A percentile compares a stretch with the other conserved stretches of the same genome.
phyloP scores from a whole-genome alignment of 176 grass and related monocot genomes.

The Hyparrhenia diplandra region DNA sequence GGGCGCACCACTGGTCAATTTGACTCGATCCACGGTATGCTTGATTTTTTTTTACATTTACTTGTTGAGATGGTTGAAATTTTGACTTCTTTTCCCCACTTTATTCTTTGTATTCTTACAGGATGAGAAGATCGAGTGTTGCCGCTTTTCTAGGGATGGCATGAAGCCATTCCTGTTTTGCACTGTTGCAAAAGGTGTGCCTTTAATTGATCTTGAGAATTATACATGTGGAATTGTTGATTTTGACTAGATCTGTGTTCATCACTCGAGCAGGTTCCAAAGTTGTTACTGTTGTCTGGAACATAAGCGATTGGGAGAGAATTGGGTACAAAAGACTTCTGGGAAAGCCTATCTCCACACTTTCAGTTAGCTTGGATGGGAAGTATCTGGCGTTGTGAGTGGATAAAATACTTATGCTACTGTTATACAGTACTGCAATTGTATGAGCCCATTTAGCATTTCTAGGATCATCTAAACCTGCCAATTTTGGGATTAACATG shows the following conservation, averaged over 20 bases:
- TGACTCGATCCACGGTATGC: conserved; percentile 70
- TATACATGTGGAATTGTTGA: not conserved
- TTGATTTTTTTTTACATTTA: not conserved
- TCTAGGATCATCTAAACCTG: not conserved
- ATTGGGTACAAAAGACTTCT: conserved; percentile 87
- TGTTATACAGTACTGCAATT: not conserved
- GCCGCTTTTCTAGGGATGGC: conserved; percentile 95
- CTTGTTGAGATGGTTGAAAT: conserved; percentile 17
- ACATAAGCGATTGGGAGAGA: conserved; percentile 89
- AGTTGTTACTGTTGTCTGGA: conserved; percentile 82
- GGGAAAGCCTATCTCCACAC: conserved; percentile 75
- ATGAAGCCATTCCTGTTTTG: conserved; percentile 96
- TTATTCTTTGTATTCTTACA: conserved; percentile 30
- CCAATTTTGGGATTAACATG: not conserved
- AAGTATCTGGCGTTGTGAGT: conserved; percentile 97
- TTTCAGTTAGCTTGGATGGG: conserved; percentile 94
- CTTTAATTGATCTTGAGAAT: conserved; percentile 26
- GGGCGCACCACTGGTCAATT: conserved; percentile 62
- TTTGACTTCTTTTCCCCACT: not conserved
- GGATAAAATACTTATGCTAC: conserved; percentile 8
- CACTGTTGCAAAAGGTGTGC: conserved; percentile 78
- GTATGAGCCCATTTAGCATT: conserved; percentile 10
- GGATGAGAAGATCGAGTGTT: conserved; percentile 94
- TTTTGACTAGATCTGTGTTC: conserved; percentile 29
- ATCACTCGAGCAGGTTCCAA: conserved; percentile 44